Conservation (phyloP, 2,329 filamentous ascomycete species). For the Coniochaeta pulveracea region DNA sequence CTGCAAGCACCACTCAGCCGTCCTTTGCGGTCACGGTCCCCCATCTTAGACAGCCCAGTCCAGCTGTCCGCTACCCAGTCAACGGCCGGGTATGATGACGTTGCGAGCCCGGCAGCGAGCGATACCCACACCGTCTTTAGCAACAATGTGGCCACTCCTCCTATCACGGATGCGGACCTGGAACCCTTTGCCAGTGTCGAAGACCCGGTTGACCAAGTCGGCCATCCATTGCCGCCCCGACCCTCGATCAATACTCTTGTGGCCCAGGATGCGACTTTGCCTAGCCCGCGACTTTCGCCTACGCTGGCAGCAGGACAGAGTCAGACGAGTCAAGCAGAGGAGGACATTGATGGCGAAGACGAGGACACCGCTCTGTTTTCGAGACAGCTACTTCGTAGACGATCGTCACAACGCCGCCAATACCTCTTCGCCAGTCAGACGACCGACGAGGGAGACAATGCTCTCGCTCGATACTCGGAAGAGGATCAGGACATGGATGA, state of each 20-base stretch:
- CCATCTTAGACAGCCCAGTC: constrained; percentile 30
- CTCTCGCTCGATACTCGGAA: constrained; percentile 14
- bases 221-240: constrained; percentile 33
- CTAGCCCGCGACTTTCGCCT: constrained; percentile 88
- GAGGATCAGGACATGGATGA: constrained; percentile 17
- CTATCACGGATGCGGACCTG: constrained; percentile 60
- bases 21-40: constrained; percentile 25
- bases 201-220: constrained; percentile 33
- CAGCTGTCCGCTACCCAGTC: constrained; percentile 30
- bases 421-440: constrained; percentile 30
- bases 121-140: constrained; percentile 50
- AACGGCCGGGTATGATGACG: constrained; percentile 34
- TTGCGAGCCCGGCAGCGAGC: constrained; percentile 39
- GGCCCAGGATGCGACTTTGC: constrained; percentile 81
- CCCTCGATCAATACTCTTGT: constrained; percentile 56
- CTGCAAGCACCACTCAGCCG: constrained; percentile 18
- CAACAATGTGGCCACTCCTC: constrained; percentile 59
- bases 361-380: constrained; percentile 19
- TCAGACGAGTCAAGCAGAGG: constrained; percentile 27
- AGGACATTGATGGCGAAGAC: constrained; percentile 30
- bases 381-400: constrained; percentile 20
- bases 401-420: constrained; percentile 16
- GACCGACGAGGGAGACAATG: constrained; percentile 22
- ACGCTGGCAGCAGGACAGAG: constrained; percentile 64
- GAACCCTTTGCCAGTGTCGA: constrained; percentile 46